Evolutionary conservation across 139 green algal species (phyloP), one percentile per base, ranked within the genome.

Genomic region (Zygnema cylindricum): DNA sequence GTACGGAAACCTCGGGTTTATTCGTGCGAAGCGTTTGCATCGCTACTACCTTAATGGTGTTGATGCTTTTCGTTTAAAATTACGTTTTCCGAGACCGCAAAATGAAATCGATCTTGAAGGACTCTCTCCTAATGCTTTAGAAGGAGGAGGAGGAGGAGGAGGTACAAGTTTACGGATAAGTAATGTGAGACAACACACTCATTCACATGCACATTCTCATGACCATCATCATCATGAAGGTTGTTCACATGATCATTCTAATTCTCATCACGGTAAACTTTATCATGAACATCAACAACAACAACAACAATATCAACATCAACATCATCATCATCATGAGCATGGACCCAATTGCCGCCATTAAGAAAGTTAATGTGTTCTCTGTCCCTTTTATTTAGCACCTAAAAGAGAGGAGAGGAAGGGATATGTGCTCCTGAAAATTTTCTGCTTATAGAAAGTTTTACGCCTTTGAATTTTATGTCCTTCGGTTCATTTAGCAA

Each of bases 31-130:
- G 93, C 93, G 96, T 0, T 93, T 99, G 35, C 91, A 96, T 87
- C 96, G 96, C 88, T 99, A 99, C 92, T 99, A 99, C 90, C 86
- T 99, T 36, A 98, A 95, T 49, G 97, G 97, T 35, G 91, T 85
- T 3, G 97, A 99, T 84, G 97, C 97, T 1, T 99, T 96, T 92
- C 93, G 97, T 0, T 91, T 99, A 0, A 99, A 99, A 94, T 94
- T 99, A 84, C 89, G 97, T 85, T 89, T 99, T 71, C 97, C 96
- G 39, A 57, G 33, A 35, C 81, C 40, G 35, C 36, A 22, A 25
- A 11, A 25, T 79, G 36, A 79, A 41, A 54, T 84, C 3, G 42
- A 88, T 2, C 55, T 32, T 32, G 57, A 79, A 39, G 73, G 23
- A 49, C 69, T 33, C 71, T 69, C 36, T 16, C 30, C 25, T 41